These are phyloP conservation scores for Sporothrix luriei DNA, from an alignment of 2,329 filamentous ascomycete genomes.

Conservation along the genomic window DNA sequence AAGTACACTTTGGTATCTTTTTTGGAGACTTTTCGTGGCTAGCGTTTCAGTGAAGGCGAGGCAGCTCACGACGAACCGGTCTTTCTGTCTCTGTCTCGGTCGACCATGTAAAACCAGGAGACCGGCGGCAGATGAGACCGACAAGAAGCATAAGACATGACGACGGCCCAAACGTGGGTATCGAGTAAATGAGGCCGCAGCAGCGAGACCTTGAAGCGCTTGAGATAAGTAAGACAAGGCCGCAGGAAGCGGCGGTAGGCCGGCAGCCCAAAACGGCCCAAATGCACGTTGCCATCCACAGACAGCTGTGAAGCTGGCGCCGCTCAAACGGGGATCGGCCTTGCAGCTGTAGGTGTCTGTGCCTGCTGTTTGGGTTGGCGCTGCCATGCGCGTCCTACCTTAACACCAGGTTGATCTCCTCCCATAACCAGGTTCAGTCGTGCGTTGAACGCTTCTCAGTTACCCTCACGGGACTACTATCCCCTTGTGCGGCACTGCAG, in stretches of 20 bases:
- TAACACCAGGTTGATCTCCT: neutral
- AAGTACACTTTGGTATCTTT: slow-evolving; percentile 13
- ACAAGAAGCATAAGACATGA: slow-evolving; percentile 3
- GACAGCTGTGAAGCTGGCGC: neutral
- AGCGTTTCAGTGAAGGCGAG: slow-evolving; percentile 5
- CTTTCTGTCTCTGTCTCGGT: neutral
- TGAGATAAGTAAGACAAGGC: slow-evolving; percentile 10
- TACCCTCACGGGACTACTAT: neutral
- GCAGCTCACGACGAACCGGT: neutral
- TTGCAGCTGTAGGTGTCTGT: slow-evolving; percentile 2
- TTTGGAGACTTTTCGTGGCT: neutral
- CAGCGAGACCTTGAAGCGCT: neutral
- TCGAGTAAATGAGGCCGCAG: slow-evolving; percentile 18
- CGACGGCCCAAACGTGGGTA: slow-evolving; percentile 6
- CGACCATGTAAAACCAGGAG: slow-evolving; percentile 5
- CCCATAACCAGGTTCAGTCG: slow-evolving; percentile 1
- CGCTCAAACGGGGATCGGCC: slow-evolving; percentile 21
- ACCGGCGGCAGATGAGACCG: slow-evolving; percentile 24
- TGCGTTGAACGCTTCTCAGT: too few species aligned
- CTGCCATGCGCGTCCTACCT: slow-evolving; percentile 14
- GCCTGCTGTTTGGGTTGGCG: slow-evolving; percentile 15
- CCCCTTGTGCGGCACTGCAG: neutral
- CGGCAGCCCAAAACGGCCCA: neutral
- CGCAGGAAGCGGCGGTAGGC: neutral
- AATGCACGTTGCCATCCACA: slow-evolving; percentile 24